These are phyloP conservation scores for Lepraria neglecta DNA, from an alignment of 495 filamentous ascomycete species.

Conservation along the genomic window DNA sequence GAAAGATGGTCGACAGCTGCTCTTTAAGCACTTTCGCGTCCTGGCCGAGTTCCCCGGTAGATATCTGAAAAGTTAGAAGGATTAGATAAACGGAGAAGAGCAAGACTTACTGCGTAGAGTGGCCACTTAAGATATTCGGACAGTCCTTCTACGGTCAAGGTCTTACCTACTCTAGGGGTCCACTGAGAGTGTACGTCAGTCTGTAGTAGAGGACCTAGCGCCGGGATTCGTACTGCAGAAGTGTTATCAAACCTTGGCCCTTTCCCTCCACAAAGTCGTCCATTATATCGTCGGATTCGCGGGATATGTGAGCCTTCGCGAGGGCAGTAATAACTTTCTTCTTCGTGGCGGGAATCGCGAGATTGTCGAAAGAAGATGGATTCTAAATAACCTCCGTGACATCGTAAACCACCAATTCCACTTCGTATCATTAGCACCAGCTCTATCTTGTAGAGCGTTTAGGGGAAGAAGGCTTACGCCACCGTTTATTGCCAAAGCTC, in stretches of 20 bases:
- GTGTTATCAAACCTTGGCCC: conserved; percentile 12
- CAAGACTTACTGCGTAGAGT: conserved; percentile 22
- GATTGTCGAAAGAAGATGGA: conserved; percentile 24
- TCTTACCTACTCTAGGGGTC: conserved; percentile 26
- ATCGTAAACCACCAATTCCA: conserved; percentile 30
- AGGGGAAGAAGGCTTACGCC: conserved; percentile 22
- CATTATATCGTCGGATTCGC: conserved; percentile 10
- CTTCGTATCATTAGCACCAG: conserved; percentile 22
- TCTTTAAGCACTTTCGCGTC: conserved; percentile 19
- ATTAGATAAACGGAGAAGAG: conserved; percentile 12
- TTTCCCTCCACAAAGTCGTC: conserved; percentile 19
- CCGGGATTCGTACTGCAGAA: conserved; percentile 17
- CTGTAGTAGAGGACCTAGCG: conserved; percentile 15
- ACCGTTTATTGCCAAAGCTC: conserved; percentile 28
- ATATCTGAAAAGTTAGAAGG: conserved; percentile 21
- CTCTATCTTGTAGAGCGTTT: conserved; percentile 6
- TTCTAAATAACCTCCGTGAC: conserved; percentile 29
- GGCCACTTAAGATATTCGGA: conserved; percentile 30
- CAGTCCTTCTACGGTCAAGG: conserved; percentile 27
- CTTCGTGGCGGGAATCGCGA: conserved; percentile 25
- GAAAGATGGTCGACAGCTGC: conserved; percentile 12
- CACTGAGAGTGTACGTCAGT: conserved; percentile 6
- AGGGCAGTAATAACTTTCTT: conserved; percentile 29
- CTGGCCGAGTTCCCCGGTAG: conserved; percentile 16
- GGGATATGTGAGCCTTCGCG: conserved; percentile 22